phyloP scores from a whole-genome alignment of 2,329 filamentous ascomycete species.

The Talaromyces sp. region DNA sequence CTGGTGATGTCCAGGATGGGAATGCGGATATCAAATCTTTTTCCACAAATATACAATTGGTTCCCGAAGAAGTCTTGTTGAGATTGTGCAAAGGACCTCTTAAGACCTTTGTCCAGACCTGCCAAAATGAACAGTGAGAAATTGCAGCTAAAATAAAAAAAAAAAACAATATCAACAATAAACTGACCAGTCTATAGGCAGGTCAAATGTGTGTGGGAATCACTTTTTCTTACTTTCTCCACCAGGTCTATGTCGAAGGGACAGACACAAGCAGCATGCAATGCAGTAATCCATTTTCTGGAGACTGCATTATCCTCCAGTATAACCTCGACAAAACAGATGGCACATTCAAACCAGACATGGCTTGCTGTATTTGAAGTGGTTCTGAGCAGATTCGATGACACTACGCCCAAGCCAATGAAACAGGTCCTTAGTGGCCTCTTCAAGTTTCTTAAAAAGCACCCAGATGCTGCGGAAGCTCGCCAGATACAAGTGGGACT shows the following conservation, averaged over 20 bases:
- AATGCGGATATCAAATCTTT: conserved; percentile 21
- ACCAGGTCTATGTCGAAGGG: conserved; percentile 32
- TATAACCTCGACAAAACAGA: conserved; percentile 25
- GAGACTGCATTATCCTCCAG: conserved; percentile 33
- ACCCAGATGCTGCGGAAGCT: conserved; percentile 20
- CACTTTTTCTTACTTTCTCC: conserved; percentile 38
- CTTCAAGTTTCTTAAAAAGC: conserved; percentile 29
- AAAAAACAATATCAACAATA: neutral
- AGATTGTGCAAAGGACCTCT: conserved; percentile 33
- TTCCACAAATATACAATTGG: conserved; percentile 29
- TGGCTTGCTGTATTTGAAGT: conserved; percentile 40
- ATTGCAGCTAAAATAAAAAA: too few relatives aligned
- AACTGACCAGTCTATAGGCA: conserved; percentile 23
- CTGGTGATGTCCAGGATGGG: conserved; percentile 14
- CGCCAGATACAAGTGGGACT: conserved; percentile 23
- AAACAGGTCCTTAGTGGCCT: conserved; percentile 42
- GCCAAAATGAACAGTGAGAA: conserved; percentile 31
- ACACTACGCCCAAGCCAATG: conserved; percentile 41
- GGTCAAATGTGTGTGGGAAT: conserved; percentile 34
- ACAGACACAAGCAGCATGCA: conserved; percentile 41
- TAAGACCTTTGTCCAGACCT: conserved; percentile 28
- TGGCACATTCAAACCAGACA: conserved; percentile 30
- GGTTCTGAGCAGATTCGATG: conserved; percentile 38
- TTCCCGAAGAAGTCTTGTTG: conserved; percentile 31
- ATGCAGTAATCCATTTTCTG: conserved; percentile 42